Percentiles rank a stretch among this genome's conserved stretches.
Evolutionary conservation across 257 asterid genomes (phyloP).

Genomic region (Solanum paucissectum): DNA sequence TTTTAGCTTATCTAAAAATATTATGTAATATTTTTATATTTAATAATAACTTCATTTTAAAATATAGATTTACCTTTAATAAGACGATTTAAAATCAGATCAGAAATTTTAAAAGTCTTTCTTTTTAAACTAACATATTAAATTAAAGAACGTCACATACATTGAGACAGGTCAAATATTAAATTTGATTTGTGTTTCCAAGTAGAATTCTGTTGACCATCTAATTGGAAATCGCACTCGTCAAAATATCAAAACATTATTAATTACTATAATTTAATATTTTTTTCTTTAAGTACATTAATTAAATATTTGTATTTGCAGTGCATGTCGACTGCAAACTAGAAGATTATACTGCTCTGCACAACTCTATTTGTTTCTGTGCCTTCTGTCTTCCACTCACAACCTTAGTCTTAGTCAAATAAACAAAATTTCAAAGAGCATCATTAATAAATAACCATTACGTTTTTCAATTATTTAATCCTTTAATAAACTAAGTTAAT

Average conservation of each 20-base stretch:
- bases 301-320: conserved; percentile 13
- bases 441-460: neutral
- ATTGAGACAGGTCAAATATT: neutral
- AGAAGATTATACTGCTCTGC: conserved; percentile 18
- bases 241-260: conserved; percentile 19
- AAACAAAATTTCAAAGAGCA: conserved; percentile 25
- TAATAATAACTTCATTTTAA: too few relatives aligned
- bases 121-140: too few relatives aligned
- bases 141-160: neutral
- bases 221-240: conserved; percentile 58
- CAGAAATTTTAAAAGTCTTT: too few relatives aligned
- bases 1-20: neutral
- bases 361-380: conserved; percentile 51
- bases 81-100: neutral
- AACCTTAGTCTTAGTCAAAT: conserved; percentile 37
- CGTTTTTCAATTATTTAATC: neutral
- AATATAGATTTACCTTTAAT: too few relatives aligned
- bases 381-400: conserved; percentile 82
- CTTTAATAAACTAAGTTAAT: neutral
- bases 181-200: conserved; percentile 39
- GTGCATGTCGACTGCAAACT: conserved; percentile 35
- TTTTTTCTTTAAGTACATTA: neutral
- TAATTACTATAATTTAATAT: neutral
- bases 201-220: conserved; percentile 75
- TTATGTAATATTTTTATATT: too few relatives aligned